Evolutionary conservation across 2,329 filamentous ascomycete species (phyloP), one percentile per base, ranked within the genome.

Genomic region (Hirsutella minnesotensis): DNA sequence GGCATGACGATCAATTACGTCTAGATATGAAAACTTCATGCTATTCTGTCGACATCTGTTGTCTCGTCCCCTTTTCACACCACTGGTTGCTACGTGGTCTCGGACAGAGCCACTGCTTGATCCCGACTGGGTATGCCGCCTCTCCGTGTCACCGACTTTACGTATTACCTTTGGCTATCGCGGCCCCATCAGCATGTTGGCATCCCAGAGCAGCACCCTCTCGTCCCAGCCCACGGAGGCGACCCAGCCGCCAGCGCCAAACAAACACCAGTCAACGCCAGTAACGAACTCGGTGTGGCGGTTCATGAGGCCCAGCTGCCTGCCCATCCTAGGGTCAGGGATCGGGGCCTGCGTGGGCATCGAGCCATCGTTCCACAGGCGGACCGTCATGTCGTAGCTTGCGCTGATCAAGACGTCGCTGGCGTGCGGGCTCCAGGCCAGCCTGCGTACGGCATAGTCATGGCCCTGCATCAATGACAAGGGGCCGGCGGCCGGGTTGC

Each of bases 341-440:
- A 51, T 41, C 53, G 48, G 60, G 40, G 59, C 62, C 52, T 54
- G 64, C 42, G 56, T 60, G 38, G 58, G 65, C 49, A 61, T 59
- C 3, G 70, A 70, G 5, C 67, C 85, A 58, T 96, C 92, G 10
- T 81, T 87, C 92, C 92, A 98, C 40, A 95, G 72, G 27, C 92
- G 77, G 51, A 92, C 94, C 5, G 86, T 95, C 92, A 98, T 98
- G 64, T 98, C 92, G 62, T 98, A 98, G 58, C 88, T 92, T 2
- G 86, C 90, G 53, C 81, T 92, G 35, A 95, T 72, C 35, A 98
- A 64, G 9, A 95, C 75, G 58, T 96, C 86, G 45, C 81, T 80
- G n/a, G 92, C 74, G 66, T 98, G 92, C 9, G 92, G 92, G 54
- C 86, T 94, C 90, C 92, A 98, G 5, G 86, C 77, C 4, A 98